These are phyloP conservation scores for Paxillus involutus DNA, from an alignment of 768 basidiomycete genomes.

Conservation along the genomic window DNA sequence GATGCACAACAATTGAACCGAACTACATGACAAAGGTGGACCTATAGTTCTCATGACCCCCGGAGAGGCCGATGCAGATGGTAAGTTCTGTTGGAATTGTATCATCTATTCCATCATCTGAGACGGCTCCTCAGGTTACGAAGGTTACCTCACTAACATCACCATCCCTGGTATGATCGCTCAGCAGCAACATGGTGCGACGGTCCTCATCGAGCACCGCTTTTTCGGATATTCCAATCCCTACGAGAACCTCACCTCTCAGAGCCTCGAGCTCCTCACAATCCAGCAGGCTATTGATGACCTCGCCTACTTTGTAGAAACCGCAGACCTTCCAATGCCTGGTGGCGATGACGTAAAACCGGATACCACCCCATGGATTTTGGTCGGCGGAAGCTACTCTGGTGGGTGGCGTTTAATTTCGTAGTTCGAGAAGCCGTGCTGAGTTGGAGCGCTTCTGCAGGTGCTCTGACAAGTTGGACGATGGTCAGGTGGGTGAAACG, in stretches of 20 bases:
- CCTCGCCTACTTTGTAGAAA: slow-evolving; percentile 66
- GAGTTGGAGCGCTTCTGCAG: slow-evolving; percentile 6
- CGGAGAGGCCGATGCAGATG: slow-evolving; percentile 59
- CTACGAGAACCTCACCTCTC: slow-evolving; percentile 53
- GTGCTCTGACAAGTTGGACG: slow-evolving; percentile 57
- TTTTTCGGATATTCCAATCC: slow-evolving; percentile 81
- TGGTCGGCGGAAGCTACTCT: slow-evolving; percentile 44
- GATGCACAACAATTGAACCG: background rate
- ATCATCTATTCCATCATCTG: background rate
- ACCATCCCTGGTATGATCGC: slow-evolving; percentile 67
- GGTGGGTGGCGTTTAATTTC: slow-evolving; percentile 14
- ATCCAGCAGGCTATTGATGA: slow-evolving; percentile 78
- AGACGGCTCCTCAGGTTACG: slow-evolving; percentile 21
- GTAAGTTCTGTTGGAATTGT: slow-evolving; percentile 2
- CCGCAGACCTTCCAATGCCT: slow-evolving; percentile 65
- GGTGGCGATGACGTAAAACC: slow-evolving; percentile 62
- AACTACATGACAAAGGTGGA: slow-evolving; percentile 12
- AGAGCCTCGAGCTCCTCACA: slow-evolving; percentile 59
- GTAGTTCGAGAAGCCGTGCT: background rate
- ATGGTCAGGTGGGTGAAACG: slow-evolving; percentile 57
- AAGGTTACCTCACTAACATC: slow-evolving; percentile 60
- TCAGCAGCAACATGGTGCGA: slow-evolving; percentile 62
- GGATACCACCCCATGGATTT: slow-evolving; percentile 42
- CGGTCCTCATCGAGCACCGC: slow-evolving; percentile 68
- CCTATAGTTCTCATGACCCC: slow-evolving; percentile 46